Conservation (phyloP, 257 asterid genomes). For the Thymus mandschuricus region DNA sequence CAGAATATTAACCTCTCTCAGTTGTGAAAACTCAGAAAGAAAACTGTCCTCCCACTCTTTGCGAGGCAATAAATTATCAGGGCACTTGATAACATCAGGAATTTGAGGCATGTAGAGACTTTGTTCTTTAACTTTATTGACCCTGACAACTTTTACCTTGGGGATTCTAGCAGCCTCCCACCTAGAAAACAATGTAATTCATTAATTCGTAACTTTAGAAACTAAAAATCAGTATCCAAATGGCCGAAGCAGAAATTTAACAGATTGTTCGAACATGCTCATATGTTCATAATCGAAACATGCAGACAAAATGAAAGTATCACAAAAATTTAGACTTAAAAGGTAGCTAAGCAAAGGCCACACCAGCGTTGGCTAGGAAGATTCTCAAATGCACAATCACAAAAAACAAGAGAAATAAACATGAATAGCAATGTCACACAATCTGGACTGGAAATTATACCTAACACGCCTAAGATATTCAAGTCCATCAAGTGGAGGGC, state of each 20-base stretch:
- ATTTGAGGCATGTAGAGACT: constrained; percentile 87
- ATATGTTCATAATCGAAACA: constrained; percentile 10
- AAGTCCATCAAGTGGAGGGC: constrained; percentile 94
- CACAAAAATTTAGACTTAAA: background rate
- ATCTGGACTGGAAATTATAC: constrained; percentile 44
- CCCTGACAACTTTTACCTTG: constrained; percentile 67
- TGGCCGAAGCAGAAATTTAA: background rate
- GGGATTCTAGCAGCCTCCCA: constrained; percentile 90
- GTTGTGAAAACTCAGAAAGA: constrained; percentile 79
- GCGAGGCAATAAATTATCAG: constrained; percentile 72
- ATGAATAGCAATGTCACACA: constrained; percentile 15
- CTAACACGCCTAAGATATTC: constrained; percentile 98
- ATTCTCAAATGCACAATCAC: background rate
- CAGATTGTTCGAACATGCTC: background rate
- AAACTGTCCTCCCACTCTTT: constrained; percentile 94
- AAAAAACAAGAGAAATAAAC: constrained; percentile 9
- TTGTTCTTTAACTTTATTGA: constrained; percentile 67
- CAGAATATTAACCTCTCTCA: constrained; percentile 64
- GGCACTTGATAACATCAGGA: constrained; percentile 82
- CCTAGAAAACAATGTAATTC: constrained; percentile 44
- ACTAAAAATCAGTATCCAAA: constrained; percentile 1
- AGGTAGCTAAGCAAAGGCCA: constrained; percentile 9
- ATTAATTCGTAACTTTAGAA: constrained; percentile 14
- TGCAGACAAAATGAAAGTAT: background rate
- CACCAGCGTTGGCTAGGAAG: constrained; percentile 6